These are phyloP conservation scores for Fusarium sp. DNA, from an alignment of 2,329 filamentous ascomycete genomes.

Conservation along the genomic window DNA sequence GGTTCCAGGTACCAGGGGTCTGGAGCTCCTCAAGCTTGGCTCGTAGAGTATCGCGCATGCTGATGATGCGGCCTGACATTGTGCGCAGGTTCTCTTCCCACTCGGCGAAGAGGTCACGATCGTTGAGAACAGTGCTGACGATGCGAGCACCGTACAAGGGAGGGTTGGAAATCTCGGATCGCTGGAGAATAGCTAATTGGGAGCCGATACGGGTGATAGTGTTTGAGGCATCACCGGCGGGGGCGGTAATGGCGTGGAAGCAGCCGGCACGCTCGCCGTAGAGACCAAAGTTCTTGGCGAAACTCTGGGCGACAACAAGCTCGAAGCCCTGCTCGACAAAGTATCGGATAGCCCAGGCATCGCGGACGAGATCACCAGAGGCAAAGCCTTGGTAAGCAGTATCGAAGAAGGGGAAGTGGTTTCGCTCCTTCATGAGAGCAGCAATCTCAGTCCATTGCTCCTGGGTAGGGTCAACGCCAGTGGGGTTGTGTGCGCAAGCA, in stretches of 20 bases:
- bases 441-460: constrained; percentile 96
- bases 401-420: constrained; percentile 98
- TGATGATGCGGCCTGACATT: constrained; percentile 95
- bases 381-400: constrained; percentile 98
- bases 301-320: constrained; percentile 88
- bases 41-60: constrained; percentile 84
- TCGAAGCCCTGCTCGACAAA: constrained; percentile 93
- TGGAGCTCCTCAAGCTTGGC: constrained; percentile 83
- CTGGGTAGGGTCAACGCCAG: constrained; percentile 91
- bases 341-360: constrained; percentile 93
- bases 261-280: constrained; percentile 96
- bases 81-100: constrained; percentile 93
- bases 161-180: constrained; percentile 97
- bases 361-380: constrained; percentile 84
- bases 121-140: constrained; percentile 85
- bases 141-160: constrained; percentile 94
- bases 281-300: constrained; percentile 97
- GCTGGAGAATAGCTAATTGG: constrained; percentile 93
- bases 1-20: constrained; percentile 93
- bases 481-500: constrained; percentile 97
- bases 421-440: constrained; percentile 76
- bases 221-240: constrained; percentile 72
- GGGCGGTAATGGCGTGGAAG: constrained; percentile 90
- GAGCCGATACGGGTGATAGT: constrained; percentile 76
- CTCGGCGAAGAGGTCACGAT: constrained; percentile 81